Evolutionary conservation across 2,329 filamentous ascomycete species (phyloP).

Genomic region (Sporothrix euskadiensis): DNA sequence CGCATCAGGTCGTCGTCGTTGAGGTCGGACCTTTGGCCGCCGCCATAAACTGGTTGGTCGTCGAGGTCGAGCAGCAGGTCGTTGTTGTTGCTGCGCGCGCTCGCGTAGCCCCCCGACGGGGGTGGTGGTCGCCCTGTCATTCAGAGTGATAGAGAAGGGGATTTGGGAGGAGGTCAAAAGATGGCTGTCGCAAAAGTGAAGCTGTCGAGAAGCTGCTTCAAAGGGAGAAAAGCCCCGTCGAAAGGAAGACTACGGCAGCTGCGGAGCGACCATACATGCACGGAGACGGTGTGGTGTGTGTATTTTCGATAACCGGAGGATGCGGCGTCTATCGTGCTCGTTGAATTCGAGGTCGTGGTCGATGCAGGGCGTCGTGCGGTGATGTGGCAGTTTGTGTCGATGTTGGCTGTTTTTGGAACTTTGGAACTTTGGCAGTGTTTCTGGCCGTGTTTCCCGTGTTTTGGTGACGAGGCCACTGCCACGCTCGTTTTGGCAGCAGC

Average conservation of each 20-base stretch:
- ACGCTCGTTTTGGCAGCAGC: slow-evolving; percentile 20
- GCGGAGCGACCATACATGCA: slow-evolving; percentile 28
- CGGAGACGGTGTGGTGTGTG: neutral
- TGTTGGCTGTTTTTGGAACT: slow-evolving; percentile 12
- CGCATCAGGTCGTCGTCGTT: slow-evolving; percentile 77
- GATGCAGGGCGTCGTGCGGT: slow-evolving; percentile 15
- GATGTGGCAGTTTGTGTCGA: slow-evolving; percentile 23
- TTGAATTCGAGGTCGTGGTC: neutral
- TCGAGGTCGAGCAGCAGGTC: slow-evolving; percentile 74
- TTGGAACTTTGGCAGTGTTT: neutral
- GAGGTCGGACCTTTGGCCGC: slow-evolving; percentile 67
- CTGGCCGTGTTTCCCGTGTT: slow-evolving; percentile 20
- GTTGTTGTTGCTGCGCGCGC: slow-evolving; percentile 55
- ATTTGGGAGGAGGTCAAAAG: slow-evolving; percentile 33
- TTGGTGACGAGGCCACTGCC: slow-evolving; percentile 28
- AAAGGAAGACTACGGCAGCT: slow-evolving; percentile 35
- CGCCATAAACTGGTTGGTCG: slow-evolving; percentile 69
- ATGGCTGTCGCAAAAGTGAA: slow-evolving; percentile 27
- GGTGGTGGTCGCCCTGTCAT: slow-evolving; percentile 63
- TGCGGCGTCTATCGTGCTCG: neutral
- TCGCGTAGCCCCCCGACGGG: slow-evolving; percentile 51
- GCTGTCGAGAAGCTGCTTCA: slow-evolving; percentile 31
- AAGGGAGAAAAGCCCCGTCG: slow-evolving; percentile 38
- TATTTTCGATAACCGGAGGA: neutral
- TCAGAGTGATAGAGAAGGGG: slow-evolving; percentile 39